These are phyloP conservation scores for Ganoderma sinense DNA, from an alignment of 1,284 basidiomycete species.

Conservation along the genomic window DNA sequence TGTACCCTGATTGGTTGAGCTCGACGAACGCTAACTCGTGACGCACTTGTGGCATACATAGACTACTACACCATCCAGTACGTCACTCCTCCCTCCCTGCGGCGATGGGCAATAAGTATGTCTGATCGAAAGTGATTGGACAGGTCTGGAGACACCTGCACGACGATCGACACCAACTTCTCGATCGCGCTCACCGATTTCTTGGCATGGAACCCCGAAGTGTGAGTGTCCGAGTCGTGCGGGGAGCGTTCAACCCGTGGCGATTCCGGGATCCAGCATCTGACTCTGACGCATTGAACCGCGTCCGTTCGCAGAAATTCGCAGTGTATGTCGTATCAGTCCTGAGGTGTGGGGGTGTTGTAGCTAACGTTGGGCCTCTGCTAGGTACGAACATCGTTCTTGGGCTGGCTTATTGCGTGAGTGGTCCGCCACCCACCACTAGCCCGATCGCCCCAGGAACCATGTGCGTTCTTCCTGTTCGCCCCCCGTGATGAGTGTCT, in stretches of 20 bases:
- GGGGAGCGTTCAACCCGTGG: neutral
- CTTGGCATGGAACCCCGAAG: conserved; percentile 1
- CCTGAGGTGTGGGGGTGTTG: neutral
- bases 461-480: neutral
- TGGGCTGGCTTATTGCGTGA: neutral
- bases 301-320: neutral
- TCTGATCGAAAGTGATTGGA: neutral
- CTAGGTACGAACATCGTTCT: neutral
- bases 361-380: neutral
- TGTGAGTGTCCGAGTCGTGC: neutral
- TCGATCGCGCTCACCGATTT: conserved; percentile 19
- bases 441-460: neutral
- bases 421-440: conserved; percentile 9
- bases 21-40: neutral
- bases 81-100: neutral
- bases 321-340: neutral
- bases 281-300: neutral
- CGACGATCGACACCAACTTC: conserved; percentile 13
- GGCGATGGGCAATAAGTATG: neutral
- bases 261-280: neutral
- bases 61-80: neutral
- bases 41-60: neutral
- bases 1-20: neutral
- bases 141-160: conserved; percentile 20
- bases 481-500: neutral